Conservation (phyloP, 768 basidiomycete species). For the Kwoniella shandongensis region DNA sequence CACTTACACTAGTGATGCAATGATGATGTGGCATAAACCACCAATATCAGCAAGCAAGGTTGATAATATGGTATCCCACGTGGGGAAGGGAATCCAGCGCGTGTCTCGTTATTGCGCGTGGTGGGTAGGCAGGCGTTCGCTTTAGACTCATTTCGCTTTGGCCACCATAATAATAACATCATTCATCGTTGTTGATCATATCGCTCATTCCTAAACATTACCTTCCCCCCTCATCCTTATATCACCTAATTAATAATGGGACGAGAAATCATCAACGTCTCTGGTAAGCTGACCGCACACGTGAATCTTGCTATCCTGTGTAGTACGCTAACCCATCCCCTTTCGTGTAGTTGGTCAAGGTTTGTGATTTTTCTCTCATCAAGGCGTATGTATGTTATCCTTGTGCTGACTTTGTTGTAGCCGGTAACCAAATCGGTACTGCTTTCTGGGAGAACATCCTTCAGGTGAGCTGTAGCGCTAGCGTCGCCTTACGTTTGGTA, state of each 20-base stretch:
- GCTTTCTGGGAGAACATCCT: conserved; percentile 87
- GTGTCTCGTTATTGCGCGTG: too few relatives aligned
- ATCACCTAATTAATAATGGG: too few relatives aligned
- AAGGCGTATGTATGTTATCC: neutral
- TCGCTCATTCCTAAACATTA: too few relatives aligned
- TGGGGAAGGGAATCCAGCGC: too few relatives aligned
- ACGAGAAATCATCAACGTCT: conserved; percentile 47
- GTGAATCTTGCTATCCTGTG: neutral
- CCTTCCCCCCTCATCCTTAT: too few relatives aligned
- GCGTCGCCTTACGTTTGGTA: conserved; percentile 56
- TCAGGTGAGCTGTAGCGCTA: conserved; percentile 58
- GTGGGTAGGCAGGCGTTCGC: too few relatives aligned
- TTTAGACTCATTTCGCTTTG: too few relatives aligned
- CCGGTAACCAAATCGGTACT: conserved; percentile 47
- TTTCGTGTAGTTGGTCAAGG: conserved; percentile 37
- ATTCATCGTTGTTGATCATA: conserved; percentile 1
- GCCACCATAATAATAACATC: too few relatives aligned
- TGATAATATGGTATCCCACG: too few relatives aligned
- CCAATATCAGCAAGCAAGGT: too few relatives aligned
- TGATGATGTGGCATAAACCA: too few relatives aligned
- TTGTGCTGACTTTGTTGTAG: conserved; percentile 1
- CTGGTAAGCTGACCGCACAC: conserved; percentile 30
- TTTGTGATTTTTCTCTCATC: conserved; percentile 2
- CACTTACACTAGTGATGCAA: too few relatives aligned
- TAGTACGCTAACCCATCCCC: neutral